Conservation (phyloP, 495 filamentous ascomycete species). For the Clohesyomyces aquaticus region DNA sequence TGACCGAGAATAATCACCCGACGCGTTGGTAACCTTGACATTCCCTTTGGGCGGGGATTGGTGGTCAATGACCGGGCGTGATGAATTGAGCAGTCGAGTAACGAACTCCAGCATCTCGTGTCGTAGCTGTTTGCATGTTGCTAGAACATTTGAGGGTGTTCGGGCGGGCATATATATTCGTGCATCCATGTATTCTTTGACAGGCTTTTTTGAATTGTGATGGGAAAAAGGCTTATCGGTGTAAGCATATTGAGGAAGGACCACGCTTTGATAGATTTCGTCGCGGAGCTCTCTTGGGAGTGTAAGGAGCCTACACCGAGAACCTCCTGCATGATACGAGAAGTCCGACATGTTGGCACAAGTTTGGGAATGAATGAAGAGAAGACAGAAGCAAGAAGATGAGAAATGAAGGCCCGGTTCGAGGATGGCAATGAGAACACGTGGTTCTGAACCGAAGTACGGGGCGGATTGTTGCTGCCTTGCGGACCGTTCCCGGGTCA, state of each 20-base stretch:
- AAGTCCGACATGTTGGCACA: not conserved
- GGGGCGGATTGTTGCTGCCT: not conserved
- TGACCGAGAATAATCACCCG: too few species aligned
- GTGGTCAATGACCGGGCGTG: not conserved
- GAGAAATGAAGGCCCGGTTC: too few species aligned
- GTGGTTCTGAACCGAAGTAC: not conserved
- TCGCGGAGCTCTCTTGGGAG: constrained; percentile 35
- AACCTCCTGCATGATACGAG: not conserved
- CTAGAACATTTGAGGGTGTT: constrained; percentile 16
- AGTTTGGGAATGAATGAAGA: too few species aligned
- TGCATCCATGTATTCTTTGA: constrained; percentile 21
- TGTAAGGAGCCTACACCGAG: constrained; percentile 11
- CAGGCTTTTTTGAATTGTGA: not conserved
- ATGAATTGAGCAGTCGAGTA: constrained; percentile 8
- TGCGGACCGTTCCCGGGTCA: not conserved
- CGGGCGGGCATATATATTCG: constrained; percentile 25
- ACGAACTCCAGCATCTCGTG: constrained; percentile 21
- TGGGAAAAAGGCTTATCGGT: constrained; percentile 1
- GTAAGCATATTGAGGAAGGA: constrained; percentile 21
- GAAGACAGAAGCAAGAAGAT: too few species aligned
- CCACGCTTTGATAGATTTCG: constrained; percentile 23
- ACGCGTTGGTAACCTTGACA: too few species aligned
- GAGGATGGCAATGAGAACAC: too few species aligned
- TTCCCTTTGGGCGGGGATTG: not conserved
- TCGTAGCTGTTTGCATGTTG: constrained; percentile 22